Percentiles rank a stretch among this genome's conserved stretches.
Evolutionary conservation across 352 stramenopile species (phyloP).

Genomic region (Globisporangium cylindrosporum): DNA sequence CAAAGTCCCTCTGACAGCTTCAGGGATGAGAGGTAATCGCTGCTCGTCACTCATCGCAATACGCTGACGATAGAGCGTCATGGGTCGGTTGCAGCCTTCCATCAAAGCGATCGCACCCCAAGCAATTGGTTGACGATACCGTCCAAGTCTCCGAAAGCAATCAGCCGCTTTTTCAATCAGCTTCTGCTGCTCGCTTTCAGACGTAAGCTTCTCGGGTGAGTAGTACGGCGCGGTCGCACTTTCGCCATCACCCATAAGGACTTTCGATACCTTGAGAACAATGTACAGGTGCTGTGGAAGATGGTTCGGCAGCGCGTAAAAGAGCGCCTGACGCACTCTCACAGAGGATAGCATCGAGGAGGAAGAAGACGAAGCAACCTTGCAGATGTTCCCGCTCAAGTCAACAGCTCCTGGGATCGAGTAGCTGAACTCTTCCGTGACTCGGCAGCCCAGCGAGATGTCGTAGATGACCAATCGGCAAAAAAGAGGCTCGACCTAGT

Average conservation of each 20-base stretch:
- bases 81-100: conserved; percentile 39
- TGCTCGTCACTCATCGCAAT: conserved; percentile 57
- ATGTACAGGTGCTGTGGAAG: conserved; percentile 48
- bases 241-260: conserved; percentile 53
- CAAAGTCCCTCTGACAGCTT: conserved; percentile 46
- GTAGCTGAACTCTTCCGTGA: conserved; percentile 70
- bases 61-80: conserved; percentile 68
- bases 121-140: conserved; percentile 52
- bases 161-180: conserved; percentile 52
- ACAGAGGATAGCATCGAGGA: background rate
- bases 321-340: conserved; percentile 27
- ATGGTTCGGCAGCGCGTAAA: conserved; percentile 59
- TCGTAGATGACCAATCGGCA: conserved; percentile 71
- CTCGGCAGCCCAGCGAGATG: conserved; percentile 40
- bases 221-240: conserved; percentile 55
- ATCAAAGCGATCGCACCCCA: conserved; percentile 54
- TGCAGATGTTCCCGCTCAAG: conserved; percentile 12
- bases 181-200: conserved; percentile 50
- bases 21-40: conserved; percentile 45
- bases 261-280: conserved; percentile 68
- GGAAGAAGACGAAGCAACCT: background rate
- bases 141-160: conserved; percentile 39
- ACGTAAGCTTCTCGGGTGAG: conserved; percentile 50
- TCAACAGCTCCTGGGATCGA: conserved; percentile 24
- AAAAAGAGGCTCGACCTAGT: conserved; percentile 56